Conservation (phyloP, 2,329 filamentous ascomycete species). For the Sarocladiaceae sp. region DNA sequence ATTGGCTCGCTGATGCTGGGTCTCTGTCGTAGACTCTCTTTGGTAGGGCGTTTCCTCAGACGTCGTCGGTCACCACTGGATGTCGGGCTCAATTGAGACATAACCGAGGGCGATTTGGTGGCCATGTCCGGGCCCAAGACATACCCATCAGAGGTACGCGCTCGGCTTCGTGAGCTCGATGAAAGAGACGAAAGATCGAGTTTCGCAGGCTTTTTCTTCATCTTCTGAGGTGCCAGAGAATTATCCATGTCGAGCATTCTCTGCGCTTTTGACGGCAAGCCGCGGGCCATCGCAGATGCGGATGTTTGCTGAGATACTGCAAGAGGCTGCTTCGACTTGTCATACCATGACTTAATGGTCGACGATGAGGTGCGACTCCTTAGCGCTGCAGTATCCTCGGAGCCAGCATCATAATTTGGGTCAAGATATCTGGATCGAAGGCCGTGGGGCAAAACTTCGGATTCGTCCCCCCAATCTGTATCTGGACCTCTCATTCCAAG, state of each 20-base stretch:
- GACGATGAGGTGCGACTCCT: constrained; percentile 46
- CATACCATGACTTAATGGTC: constrained; percentile 52
- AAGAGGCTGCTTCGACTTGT: constrained; percentile 48
- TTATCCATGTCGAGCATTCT: constrained; percentile 40
- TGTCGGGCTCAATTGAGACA: constrained; percentile 29
- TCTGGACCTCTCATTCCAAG: constrained; percentile 11
- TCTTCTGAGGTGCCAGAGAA: constrained; percentile 14
- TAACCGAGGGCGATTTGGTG: constrained; percentile 35
- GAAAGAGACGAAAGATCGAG: constrained; percentile 37
- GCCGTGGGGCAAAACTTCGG: constrained; percentile 34
- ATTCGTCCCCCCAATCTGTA: constrained; percentile 39
- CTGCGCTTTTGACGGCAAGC: constrained; percentile 41
- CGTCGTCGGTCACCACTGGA: constrained; percentile 17
- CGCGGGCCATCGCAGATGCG: constrained; percentile 52
- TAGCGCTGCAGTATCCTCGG: constrained; percentile 36
- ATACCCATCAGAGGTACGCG: constrained; percentile 22
- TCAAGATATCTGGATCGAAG: constrained; percentile 11
- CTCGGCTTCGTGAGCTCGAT: constrained; percentile 28
- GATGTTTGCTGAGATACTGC: constrained; percentile 55
- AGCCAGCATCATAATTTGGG: constrained; percentile 18
- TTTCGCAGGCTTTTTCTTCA: constrained; percentile 38
- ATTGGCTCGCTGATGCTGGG: constrained; percentile 14
- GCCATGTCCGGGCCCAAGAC: constrained; percentile 31
- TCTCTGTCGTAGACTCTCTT: constrained; percentile 25
- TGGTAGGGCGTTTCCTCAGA: constrained; percentile 28